Base-by-base conservation (phyloP, 148 eudicot genomes). In the Rhododendron williamsianum region DNA sequence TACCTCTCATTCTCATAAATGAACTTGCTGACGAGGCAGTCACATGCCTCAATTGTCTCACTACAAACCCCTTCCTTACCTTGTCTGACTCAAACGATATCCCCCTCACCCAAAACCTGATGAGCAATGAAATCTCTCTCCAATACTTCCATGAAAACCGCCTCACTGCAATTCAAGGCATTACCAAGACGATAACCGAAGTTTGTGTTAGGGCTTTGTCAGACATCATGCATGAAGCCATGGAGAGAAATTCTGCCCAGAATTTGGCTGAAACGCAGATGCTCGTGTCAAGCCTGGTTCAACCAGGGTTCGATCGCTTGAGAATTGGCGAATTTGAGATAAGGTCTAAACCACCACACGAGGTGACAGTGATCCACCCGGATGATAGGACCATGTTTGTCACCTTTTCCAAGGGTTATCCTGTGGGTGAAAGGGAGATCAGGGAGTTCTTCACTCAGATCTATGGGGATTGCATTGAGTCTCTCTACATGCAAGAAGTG, bases 401-500 rank as follows among this genome's bases (percentile, higher is more conserved):
- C 6, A 93, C 95, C 9, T 93, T 93, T 80, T 91, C 95, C 0
- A 90, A 84, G 78, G 93, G 92, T 4, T 89, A 91, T 27, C 93
- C 92, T 0, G 88, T 93, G 63, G 78, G 73, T 0, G 92, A 90
- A 36, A 10, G 5, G 73, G 93, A 93, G 77, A 89, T 93, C 10
- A 45, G 83, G 30, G 86, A 86, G 19, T 90, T 90, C 87, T 87
- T 93, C 51, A 58, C 51, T 2, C 69, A 80, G 46, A 2, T 46
- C 4, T 90, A 69, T 56, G 93, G 93, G 12, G 87, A 91, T 38
- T 88, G 92, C 76, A 81, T 93, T 2, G 93, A 93, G 77, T 84
- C 88, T 1, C 10, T 93, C 33, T 60, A 87, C 77, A 91, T 93
- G 93, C 92, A 91, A 73, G 91, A 89, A 10, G 91, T 89, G 36